These are phyloP conservation scores for Uncinocarpus reesii DNA, from an alignment of 2,329 filamentous ascomycete genomes.

Conservation along the genomic window DNA sequence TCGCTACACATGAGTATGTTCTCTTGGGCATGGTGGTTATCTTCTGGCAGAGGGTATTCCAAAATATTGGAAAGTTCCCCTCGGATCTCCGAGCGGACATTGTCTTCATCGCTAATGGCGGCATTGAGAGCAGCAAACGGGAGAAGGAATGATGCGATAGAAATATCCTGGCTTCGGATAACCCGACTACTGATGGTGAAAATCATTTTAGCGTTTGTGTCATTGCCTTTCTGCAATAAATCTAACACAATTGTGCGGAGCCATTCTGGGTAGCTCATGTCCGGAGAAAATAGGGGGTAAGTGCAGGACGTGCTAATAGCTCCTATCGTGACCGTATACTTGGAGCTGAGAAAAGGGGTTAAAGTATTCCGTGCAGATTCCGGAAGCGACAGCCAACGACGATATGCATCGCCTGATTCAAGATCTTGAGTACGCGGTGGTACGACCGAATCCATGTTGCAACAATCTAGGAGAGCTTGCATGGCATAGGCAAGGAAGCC, in stretches of 20 bases:
- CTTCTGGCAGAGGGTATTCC: constrained; percentile 47
- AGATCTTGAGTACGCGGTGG: constrained; percentile 42
- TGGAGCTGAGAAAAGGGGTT: constrained; percentile 78
- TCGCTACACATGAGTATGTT: constrained; percentile 79
- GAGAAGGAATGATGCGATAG: constrained; percentile 76
- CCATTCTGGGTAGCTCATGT: constrained; percentile 68
- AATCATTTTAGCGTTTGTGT: constrained; percentile 60
- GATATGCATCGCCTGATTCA: constrained; percentile 52
- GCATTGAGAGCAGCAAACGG: constrained; percentile 80
- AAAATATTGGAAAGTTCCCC: constrained; percentile 66
- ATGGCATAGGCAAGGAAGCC: constrained; percentile 90
- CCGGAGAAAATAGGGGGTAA: constrained; percentile 69
- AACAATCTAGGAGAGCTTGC: constrained; percentile 76
- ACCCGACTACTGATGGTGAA: constrained; percentile 74
- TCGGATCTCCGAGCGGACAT: constrained; percentile 56
- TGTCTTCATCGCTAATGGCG: constrained; percentile 59
- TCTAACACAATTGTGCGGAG: constrained; percentile 70
- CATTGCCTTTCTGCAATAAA: constrained; percentile 67
- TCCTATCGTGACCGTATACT: constrained; percentile 62
- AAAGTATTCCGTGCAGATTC: constrained; percentile 68
- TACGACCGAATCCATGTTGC: constrained; percentile 55
- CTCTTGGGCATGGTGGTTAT: constrained; percentile 54
- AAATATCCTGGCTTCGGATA: constrained; percentile 73
- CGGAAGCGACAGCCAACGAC: constrained; percentile 68
- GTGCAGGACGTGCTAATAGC: constrained; percentile 43